Conservation (phyloP, 2,329 filamentous ascomycete genomes). For the Trichoderma arundinaceum region DNA sequence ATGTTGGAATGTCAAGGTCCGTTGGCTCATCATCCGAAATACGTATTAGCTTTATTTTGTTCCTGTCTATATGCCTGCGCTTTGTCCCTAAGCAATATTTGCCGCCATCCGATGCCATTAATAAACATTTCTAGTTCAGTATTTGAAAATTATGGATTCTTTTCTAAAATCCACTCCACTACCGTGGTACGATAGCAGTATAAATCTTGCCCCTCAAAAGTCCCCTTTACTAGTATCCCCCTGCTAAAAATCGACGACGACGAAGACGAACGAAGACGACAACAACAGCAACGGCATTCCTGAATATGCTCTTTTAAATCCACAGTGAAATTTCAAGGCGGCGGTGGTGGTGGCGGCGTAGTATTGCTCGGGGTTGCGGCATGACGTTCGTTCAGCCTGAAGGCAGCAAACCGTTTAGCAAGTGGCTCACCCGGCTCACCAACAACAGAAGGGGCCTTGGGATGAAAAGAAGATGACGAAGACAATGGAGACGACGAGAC, state of each 20-base stretch:
- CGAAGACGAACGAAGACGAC: too few relatives aligned
- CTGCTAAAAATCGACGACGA: neutral
- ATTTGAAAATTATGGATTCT: neutral
- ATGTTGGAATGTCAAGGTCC: too few relatives aligned
- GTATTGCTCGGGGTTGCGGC: constrained; percentile 34
- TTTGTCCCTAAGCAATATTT: constrained; percentile 18
- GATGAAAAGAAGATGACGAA: constrained; percentile 38
- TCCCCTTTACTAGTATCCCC: neutral
- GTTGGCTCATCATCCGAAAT: neutral
- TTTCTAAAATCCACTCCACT: neutral
- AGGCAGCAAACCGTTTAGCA: constrained; percentile 70
- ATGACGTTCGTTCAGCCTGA: constrained; percentile 62
- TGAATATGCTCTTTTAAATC: constrained; percentile 17
- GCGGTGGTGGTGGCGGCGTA: constrained; percentile 38
- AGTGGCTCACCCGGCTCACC: constrained; percentile 58
- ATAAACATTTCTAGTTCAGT: constrained; percentile 2
- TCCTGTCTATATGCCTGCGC: constrained; percentile 18
- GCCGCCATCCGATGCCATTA: constrained; percentile 14
- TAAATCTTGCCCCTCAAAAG: neutral
- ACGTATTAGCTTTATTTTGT: constrained; percentile 4
- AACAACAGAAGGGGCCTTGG: constrained; percentile 37
- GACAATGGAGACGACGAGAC: constrained; percentile 36
- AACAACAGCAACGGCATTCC: neutral
- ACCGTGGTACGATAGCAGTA: neutral
- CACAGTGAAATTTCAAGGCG: constrained; percentile 33